phyloP scores from a whole-genome alignment of 768 basidiomycete species.

The Lentinula lateritia region DNA sequence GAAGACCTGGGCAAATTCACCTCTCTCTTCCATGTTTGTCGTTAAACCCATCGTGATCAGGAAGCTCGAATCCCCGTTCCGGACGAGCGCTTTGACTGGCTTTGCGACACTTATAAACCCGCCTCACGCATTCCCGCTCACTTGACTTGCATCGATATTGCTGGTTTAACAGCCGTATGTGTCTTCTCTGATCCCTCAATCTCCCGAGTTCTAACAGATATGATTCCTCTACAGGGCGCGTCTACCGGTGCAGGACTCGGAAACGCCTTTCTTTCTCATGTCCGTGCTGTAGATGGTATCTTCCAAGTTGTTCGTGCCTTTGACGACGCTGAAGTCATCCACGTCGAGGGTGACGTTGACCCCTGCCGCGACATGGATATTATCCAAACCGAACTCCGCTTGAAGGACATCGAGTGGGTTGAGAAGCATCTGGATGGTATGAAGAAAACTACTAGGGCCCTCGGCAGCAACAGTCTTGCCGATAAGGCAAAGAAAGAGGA shows the following conservation, averaged over 20 bases:
- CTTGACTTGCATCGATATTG: conserved; percentile 97
- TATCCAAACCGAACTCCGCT: conserved; percentile 86
- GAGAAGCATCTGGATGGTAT: conserved; percentile 81
- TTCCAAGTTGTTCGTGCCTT: conserved; percentile 98
- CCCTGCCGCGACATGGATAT: conserved; percentile 97
- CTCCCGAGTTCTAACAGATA: not conserved
- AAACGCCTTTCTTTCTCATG: conserved; percentile 95
- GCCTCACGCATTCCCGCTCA: conserved; percentile 84
- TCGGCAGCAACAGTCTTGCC: conserved; percentile 75
- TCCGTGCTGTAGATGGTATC: conserved; percentile 97
- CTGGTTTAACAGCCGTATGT: conserved; percentile 88
- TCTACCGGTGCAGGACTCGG: conserved; percentile 98
- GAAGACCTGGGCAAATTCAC: not conserved
- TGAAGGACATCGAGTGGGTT: conserved; percentile 99
- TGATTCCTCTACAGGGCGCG: conserved; percentile 56
- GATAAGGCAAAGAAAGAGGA: conserved; percentile 98
- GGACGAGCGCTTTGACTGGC: conserved; percentile 92
- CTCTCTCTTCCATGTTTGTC: not conserved
- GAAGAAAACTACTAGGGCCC: conserved; percentile 66
- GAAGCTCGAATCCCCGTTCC: conserved; percentile 96
- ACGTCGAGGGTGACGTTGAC: conserved; percentile 97
- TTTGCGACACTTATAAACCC: conserved; percentile 88
- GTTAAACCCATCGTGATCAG: conserved; percentile 17
- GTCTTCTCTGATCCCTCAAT: not conserved
- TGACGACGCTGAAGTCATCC: conserved; percentile 98